Conservation (phyloP, 2,329 filamentous ascomycete genomes). For the Iodosphaeria phyllophila region DNA sequence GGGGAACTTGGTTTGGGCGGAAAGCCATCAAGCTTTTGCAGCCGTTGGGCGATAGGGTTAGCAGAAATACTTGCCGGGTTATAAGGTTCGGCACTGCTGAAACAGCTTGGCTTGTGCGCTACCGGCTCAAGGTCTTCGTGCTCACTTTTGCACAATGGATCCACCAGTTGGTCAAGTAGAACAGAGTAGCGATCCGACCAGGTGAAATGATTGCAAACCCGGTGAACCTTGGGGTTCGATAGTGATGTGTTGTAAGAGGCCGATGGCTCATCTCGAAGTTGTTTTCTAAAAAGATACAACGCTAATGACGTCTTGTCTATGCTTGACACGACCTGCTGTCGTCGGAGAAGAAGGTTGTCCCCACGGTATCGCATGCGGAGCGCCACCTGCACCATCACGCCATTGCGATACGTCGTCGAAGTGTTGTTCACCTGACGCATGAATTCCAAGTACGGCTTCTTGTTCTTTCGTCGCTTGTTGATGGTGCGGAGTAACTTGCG, state of each 20-base stretch:
- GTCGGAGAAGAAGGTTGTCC: slow-evolving; percentile 5
- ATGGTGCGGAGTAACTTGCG: slow-evolving; percentile 9
- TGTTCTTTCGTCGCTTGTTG: slow-evolving; percentile 7
- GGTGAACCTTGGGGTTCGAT: slow-evolving; percentile 3
- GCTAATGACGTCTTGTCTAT: slow-evolving; percentile 7
- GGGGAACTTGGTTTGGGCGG: slow-evolving; percentile 1
- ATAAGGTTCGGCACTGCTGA: slow-evolving; percentile 3
- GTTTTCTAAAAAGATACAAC: slow-evolving; percentile 6
- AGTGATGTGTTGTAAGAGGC: slow-evolving; percentile 2
- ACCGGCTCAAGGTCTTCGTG: slow-evolving; percentile 1
- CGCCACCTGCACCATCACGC: slow-evolving; percentile 6
- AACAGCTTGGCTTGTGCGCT: slow-evolving; percentile 5
- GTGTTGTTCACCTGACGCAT: slow-evolving; percentile 10
- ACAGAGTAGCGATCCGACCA: slow-evolving; percentile 5
- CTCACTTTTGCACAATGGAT: slow-evolving; percentile 3
- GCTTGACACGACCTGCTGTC: slow-evolving; percentile 8
- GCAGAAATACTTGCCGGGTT: slow-evolving; percentile 7
- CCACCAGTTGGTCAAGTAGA: slow-evolving; percentile 3
- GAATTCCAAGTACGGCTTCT: slow-evolving; percentile 6
- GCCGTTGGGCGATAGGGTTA: slow-evolving; percentile 6
- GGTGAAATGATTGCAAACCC: slow-evolving; percentile 6
- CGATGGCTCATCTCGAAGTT: slow-evolving; percentile 3
- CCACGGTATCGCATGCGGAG: slow-evolving; percentile 7
- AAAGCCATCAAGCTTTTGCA: slow-evolving; percentile 4
- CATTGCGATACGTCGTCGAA: slow-evolving; percentile 6